A percentile compares a stretch with the other conserved stretches of the same genome.
Evolutionary conservation across 1,284 basidiomycete species (phyloP).

Genomic region (Trametes hirsuta): DNA sequence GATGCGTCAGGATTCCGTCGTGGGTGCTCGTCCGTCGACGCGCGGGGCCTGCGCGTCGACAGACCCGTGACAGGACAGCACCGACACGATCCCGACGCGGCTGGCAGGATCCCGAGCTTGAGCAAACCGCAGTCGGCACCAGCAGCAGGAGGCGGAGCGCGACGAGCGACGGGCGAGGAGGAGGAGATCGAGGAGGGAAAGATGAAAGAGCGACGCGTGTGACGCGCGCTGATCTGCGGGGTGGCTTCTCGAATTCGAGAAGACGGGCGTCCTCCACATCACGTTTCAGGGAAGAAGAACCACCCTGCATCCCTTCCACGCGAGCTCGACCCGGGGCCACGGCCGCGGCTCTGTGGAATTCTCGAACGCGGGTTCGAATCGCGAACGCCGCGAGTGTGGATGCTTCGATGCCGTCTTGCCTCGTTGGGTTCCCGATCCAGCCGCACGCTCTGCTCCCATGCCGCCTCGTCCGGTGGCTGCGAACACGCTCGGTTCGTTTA

Average conservation of each 20-base stretch:
- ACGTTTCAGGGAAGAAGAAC: slow-evolving; percentile 21
- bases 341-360: slow-evolving; percentile 7
- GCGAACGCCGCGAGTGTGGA: neutral
- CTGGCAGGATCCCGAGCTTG: too few relatives aligned
- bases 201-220: slow-evolving; percentile 6
- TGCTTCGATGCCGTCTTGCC: slow-evolving; percentile 11
- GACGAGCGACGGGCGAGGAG: neutral
- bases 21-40: neutral
- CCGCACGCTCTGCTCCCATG: neutral
- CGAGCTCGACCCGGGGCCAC: slow-evolving; percentile 4
- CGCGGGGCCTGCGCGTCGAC: too few relatives aligned
- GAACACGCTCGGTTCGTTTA: neutral
- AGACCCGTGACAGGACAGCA: too few relatives aligned
- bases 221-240: slow-evolving; percentile 17
- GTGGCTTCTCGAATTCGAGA: slow-evolving; percentile 16
- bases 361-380: neutral
- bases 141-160: neutral
- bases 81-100: too few relatives aligned
- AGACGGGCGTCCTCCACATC: slow-evolving; percentile 7
- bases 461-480: neutral
- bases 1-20: slow-evolving; percentile 2
- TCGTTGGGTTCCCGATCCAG: neutral
- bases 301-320: slow-evolving; percentile 12
- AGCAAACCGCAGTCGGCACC: too few relatives aligned
- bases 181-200: slow-evolving; percentile 12